Percentiles rank a stretch among this genome's conserved stretches.
phyloP scores from a whole-genome alignment of 306 rosid genomes.

The Dryas alaskensis region DNA sequence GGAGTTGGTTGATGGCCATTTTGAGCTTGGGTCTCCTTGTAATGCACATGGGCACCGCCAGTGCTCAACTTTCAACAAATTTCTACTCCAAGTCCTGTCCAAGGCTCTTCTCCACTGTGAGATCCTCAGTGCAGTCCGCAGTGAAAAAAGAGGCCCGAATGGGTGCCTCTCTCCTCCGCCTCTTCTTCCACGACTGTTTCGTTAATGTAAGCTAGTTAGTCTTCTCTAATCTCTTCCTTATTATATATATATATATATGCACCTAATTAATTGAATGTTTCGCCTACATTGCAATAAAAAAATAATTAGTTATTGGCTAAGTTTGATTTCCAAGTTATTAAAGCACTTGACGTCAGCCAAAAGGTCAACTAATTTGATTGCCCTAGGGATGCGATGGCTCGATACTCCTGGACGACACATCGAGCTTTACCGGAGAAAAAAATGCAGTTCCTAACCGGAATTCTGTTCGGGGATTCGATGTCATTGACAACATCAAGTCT shows the following conservation, averaged over 20 bases:
- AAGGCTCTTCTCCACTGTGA: conserved; percentile 48
- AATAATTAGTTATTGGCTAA: too few relatives aligned
- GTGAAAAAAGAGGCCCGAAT: conserved; percentile 67
- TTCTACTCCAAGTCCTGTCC: conserved; percentile 68
- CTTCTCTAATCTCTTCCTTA: too few relatives aligned
- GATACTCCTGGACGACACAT: conserved; percentile 69
- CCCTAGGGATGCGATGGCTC: conserved; percentile 91
- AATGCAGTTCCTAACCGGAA: conserved; percentile 60
- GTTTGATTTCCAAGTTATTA: too few relatives aligned
- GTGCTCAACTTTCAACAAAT: conserved; percentile 53
- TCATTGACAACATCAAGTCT: conserved; percentile 66
- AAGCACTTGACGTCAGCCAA: conserved; percentile 1
- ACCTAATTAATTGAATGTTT: too few relatives aligned
- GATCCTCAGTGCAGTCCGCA: conserved; percentile 49
- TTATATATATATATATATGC: too few relatives aligned
- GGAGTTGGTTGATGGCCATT: not conserved
- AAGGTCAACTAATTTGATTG: not conserved
- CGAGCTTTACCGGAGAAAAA: conserved; percentile 74
- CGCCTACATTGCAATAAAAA: too few relatives aligned
- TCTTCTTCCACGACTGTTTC: conserved; percentile 87
- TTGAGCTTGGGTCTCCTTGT: conserved; percentile 32
- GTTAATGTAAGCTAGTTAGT: conserved; percentile 54
- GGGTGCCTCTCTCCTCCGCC: conserved; percentile 95
- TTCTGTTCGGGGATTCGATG: conserved; percentile 76
- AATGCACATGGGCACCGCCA: conserved; percentile 29